Conservation (phyloP, 1,284 basidiomycete genomes). For the Ganoderma lingzhi region DNA sequence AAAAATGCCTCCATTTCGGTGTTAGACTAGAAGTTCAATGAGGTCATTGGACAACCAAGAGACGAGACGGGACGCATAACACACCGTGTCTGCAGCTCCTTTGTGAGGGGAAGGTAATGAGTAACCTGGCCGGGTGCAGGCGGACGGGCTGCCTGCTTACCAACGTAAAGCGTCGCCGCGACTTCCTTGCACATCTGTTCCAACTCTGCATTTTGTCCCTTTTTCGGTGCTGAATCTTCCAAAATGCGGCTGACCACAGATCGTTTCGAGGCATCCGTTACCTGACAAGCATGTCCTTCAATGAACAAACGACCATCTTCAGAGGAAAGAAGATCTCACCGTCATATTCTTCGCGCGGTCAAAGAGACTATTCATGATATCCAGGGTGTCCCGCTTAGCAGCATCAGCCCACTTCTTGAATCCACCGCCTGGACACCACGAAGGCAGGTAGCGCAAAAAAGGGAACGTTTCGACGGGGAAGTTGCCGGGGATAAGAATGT, state of each 20-base stretch:
- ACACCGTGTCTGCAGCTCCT: not conserved
- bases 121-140: not conserved
- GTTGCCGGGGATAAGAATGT: slow-evolving; percentile 26
- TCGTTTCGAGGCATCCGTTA: slow-evolving; percentile 5
- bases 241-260: slow-evolving; percentile 15
- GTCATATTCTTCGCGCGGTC: slow-evolving; percentile 15
- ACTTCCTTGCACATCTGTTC: slow-evolving; percentile 7
- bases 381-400: slow-evolving; percentile 17
- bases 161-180: slow-evolving; percentile 26
- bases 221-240: slow-evolving; percentile 11
- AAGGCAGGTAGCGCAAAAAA: slow-evolving; percentile 19
- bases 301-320: no score
- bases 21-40: not conserved
- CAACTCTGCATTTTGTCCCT: not conserved
- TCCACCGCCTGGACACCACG: slow-evolving; percentile 28
- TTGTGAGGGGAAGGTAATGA: not conserved
- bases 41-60: no score
- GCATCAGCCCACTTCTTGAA: slow-evolving; percentile 22
- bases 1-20: slow-evolving; percentile 32
- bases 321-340: slow-evolving; percentile 4
- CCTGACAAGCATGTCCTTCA: not conserved
- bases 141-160: slow-evolving; percentile 5
- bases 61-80: not conserved
- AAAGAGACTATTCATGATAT: slow-evolving; percentile 21
- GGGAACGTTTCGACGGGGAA: slow-evolving; percentile 30